These are phyloP conservation scores for Asterophora lycoperdoides DNA, from an alignment of 768 basidiomycete species.

Conservation along the genomic window DNA sequence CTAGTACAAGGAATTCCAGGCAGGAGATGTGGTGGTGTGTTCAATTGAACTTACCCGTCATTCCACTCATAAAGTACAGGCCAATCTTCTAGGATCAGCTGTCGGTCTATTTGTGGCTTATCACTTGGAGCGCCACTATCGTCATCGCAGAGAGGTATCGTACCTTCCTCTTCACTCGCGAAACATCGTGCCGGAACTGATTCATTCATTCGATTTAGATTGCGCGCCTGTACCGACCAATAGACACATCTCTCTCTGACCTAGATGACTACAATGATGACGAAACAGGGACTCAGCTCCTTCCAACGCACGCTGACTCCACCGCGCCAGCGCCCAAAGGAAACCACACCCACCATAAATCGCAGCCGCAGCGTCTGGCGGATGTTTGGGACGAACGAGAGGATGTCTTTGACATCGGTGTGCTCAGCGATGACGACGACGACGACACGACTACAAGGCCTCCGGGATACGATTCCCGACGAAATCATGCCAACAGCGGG, in stretches of 20 bases:
- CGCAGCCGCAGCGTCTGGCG: conserved; percentile 39
- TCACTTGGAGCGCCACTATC: conserved; percentile 70
- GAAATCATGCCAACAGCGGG: conserved; percentile 6
- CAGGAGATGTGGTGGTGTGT: conserved; percentile 65
- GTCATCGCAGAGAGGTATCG: conserved; percentile 69
- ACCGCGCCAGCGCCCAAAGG: conserved; percentile 23
- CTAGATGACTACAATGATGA: conserved; percentile 51
- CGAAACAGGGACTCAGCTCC: conserved; percentile 46
- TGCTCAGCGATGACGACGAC: conserved; percentile 56
- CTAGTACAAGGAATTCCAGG: conserved; percentile 68
- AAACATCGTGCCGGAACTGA: not conserved
- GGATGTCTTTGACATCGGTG: conserved; percentile 67
- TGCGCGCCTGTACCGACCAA: conserved; percentile 70
- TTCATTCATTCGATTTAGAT: conserved; percentile 43
- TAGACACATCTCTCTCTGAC: conserved; percentile 50
- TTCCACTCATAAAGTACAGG: conserved; percentile 37
- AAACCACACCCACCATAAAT: conserved; percentile 24
- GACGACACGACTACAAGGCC: conserved; percentile 14
- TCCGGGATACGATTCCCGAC: not conserved
- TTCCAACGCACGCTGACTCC: conserved; percentile 44
- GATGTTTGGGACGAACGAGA: conserved; percentile 80
- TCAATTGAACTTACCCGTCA: conserved; percentile 1
- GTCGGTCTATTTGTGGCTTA: conserved; percentile 65
- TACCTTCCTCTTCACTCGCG: not conserved
- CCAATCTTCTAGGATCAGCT: conserved; percentile 71